These are phyloP conservation scores for Diaporthe citriasiana DNA, from an alignment of 2,329 filamentous ascomycete species.

Conservation along the genomic window DNA sequence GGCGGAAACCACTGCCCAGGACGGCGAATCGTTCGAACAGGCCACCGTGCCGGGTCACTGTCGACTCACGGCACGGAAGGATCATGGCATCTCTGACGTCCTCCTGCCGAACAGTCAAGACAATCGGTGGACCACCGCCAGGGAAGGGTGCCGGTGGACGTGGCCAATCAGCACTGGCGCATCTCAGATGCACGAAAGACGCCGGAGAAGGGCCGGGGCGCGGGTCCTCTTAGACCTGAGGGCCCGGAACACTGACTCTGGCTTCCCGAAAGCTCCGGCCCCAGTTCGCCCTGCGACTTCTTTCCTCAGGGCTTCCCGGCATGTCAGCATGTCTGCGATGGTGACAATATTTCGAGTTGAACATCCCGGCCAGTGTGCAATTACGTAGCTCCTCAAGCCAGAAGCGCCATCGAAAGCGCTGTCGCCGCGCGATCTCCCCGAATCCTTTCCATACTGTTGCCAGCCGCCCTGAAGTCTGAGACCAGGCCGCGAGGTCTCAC, in stretches of 20 bases:
- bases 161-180: slow-evolving; percentile 37
- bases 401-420: background rate
- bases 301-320: background rate
- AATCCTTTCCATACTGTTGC: background rate
- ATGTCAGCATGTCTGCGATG: background rate
- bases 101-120: slow-evolving; percentile 20
- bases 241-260: slow-evolving; percentile 24
- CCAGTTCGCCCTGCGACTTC: slow-evolving; percentile 1
- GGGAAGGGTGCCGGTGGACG: slow-evolving; percentile 24
- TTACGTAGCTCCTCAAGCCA: background rate
- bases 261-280: slow-evolving; percentile 37
- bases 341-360: background rate
- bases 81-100: slow-evolving; percentile 11
- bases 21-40: slow-evolving; percentile 6
- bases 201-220: slow-evolving; percentile 43
- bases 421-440: background rate
- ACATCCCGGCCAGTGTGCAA: too few relatives aligned
- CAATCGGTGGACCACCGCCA: slow-evolving; percentile 8
- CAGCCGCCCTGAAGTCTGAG: background rate
- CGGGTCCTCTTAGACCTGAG: slow-evolving; percentile 28
- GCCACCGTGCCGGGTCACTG: slow-evolving; percentile 26
- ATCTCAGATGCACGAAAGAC: slow-evolving; percentile 34
- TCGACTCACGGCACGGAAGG: slow-evolving; percentile 22
- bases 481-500: background rate
- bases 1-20: background rate